Evolutionary conservation across 176 grass and related monocot species (phyloP), one percentile per base, ranked within the genome.

Genomic region (Carex parvula): DNA sequence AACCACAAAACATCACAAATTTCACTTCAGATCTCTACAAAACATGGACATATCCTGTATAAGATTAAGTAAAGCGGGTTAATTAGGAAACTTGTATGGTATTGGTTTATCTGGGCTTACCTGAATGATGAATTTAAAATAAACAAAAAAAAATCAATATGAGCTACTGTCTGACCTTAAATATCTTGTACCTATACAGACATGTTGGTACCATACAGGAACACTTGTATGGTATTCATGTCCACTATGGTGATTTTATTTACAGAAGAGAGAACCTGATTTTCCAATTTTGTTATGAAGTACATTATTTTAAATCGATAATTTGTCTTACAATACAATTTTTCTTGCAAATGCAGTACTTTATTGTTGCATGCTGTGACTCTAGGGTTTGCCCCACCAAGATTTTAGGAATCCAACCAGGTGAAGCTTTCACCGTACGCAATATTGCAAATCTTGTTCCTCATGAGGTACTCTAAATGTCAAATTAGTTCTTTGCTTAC

Each of bases 361-460:
- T 93, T 89, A 88, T 99, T 62, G 46, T 99, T 92, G 93, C 96
- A 80, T 99, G 96, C 90, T 84, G 87, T 12, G 93, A 99, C 81
- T 95, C 96, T 15, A 92, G 96, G 83, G 96, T 98, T 73, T 98
- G 96, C 64, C 91, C 96, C 66, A 84, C 88, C 3, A 83, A 82
- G 68, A 80, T 98, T 89, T 89, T 98, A 82, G 96, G 93, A 17
- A 88, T 98, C 90, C 91, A 95, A 81, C 89, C 92, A 79, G 96
- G 96, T 64, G 96, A 98, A 87, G 89, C 96, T 74, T 93, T 98
- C 83, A 93, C 91, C 24, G 86, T 98, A 16, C 93, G 96, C 81
- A 98, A 95, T 80, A 82, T 98, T 42, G 93, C 96, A 86, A 98
- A 98, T 88, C 87, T 98, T 74, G 89, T 98, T 80, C 96, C 96